Base-by-base conservation (phyloP, 2,329 filamentous ascomycete genomes). In the Bipolaris cookei region DNA sequence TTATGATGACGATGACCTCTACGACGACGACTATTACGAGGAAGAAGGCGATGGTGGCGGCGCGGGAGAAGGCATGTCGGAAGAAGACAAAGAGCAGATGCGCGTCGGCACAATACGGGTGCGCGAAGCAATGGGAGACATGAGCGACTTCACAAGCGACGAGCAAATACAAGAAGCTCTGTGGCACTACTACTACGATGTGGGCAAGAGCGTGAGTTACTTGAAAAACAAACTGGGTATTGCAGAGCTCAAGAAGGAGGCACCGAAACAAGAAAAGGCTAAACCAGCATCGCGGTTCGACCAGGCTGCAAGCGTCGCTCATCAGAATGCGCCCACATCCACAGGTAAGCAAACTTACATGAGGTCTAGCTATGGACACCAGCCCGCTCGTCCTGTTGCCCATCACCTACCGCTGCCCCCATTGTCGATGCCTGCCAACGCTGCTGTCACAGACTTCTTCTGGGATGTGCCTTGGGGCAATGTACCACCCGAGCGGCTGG, bases 151-250 rank as follows among this genome's bases (percentile, higher is more conserved):
- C 71, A 79, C 84, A n/a, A 82, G 84, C 4, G 85, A 89, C 58
- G 80, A 82, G 35, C 89, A 97, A 71, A 94, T 97, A 61, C 87
- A 96, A 74, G 94, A 98, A 59, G 86, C 93, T 0, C 78, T 99
- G 14, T 98, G 92, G 92, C 87, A 99, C 77, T 97, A 97, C 77
- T 98, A 94, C 76, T 98, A 93, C 74, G 93, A 99, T 69, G 83
- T 97, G 28, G 89, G 88, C 55, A 97, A 97, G 77, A 87, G 91
- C 1, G 89, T 96, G 35, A 83, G 85, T 54, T 97, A 96, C 71
- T 78, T 99, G 56, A 85, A 87, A 61, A 90, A 88, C 82, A 88
- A 65, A 41, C 25, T 56, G 3, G 56, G 56, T 3, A 21, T 42
- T 35, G 51, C 64, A 69, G 42, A 64, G 20, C 67, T 68, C 3